Conservation (phyloP, 345 rosid species). For the Sonneratia alba region DNA sequence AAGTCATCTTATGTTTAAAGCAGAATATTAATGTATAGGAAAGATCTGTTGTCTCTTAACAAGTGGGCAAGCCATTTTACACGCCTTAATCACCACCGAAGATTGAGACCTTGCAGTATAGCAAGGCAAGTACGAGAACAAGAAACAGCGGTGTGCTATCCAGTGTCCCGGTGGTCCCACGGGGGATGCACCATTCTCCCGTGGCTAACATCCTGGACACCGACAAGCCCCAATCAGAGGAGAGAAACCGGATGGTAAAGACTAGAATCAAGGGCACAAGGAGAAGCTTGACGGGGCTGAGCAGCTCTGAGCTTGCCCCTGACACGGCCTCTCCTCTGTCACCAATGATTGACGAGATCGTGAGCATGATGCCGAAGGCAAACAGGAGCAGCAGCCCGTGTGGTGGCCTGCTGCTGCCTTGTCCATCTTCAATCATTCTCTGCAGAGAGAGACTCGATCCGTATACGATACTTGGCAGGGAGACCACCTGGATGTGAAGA, state of each 20-base stretch:
- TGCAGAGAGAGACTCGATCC: too few species aligned
- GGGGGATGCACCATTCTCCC: conserved; percentile 58
- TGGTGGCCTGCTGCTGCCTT: conserved; percentile 39
- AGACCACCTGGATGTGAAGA: too few species aligned
- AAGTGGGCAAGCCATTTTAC: conserved; percentile 4
- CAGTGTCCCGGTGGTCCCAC: conserved; percentile 68
- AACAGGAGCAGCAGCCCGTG: conserved; percentile 67
- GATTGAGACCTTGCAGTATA: conserved; percentile 61
- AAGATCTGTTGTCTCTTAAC: not conserved
- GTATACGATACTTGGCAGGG: too few species aligned
- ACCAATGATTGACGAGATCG: conserved; percentile 56
- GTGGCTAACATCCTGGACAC: conserved; percentile 47
- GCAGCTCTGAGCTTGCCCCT: conserved; percentile 58
- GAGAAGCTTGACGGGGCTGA: conserved; percentile 73
- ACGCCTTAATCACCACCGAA: conserved; percentile 68
- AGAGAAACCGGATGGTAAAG: conserved; percentile 69
- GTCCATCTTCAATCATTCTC: conserved; percentile 28
- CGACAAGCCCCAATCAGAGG: conserved; percentile 67
- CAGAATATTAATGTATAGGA: not conserved
- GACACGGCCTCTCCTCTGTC: conserved; percentile 77
- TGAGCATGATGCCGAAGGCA: conserved; percentile 49
- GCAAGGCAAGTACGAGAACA: conserved; percentile 48
- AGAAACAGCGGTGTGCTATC: conserved; percentile 67
- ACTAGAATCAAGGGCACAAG: conserved; percentile 65
- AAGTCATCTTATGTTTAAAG: not conserved